Base-by-base conservation (phyloP, 306 rosid species). In the Citrullus colocynthis region DNA sequence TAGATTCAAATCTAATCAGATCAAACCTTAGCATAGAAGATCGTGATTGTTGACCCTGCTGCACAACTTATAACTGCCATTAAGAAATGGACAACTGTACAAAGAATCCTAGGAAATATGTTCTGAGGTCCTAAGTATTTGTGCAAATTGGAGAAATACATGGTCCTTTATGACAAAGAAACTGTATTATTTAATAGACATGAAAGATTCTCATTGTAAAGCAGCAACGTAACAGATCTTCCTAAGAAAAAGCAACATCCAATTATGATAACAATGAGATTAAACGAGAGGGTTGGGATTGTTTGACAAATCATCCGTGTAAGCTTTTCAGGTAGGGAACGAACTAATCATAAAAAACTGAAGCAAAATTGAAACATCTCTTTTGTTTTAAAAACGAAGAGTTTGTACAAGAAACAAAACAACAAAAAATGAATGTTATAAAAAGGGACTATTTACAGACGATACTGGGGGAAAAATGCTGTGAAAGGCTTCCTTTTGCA, bases 381-480 rank as follows among this genome's bases (percentile, higher is more conserved):
- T 66, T 66, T 42, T 70, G 30, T 56, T 15, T 12, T 71, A 32
- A 45, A 44, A 21, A 71, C 76, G 2, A 71, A 71, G 76, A 21
- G 76, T 71, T 49, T 30, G 60, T 49, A 45, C 77, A 72, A 28
- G 56, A 49, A 73, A 73, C 71, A 76, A 17, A 55, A 59, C n/a
- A n/a, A n/a, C n/a, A n/a, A n/a, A 61, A 30, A 74, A 56, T 54
- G 49, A 63, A 59, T 74, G 84, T 36, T 66, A 76, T 45, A 61
- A 64, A 78, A 74, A 59, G 74, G 60, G 74, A 36, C 60, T 85
- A 87, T 87, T 87, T 84, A 85, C 86, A 84, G 63, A 55, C 61
- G 72, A 60, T 76, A 69, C 78, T 69, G 10, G 56, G 45, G 45
- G 0, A 1, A 56, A 78, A 85, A 83, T 42, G 15, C 24, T 16